Percentiles rank a stretch among this genome's conserved stretches.
Evolutionary conservation across 352 stramenopile species (phyloP).

Genomic region (Pythium folliculosum): DNA sequence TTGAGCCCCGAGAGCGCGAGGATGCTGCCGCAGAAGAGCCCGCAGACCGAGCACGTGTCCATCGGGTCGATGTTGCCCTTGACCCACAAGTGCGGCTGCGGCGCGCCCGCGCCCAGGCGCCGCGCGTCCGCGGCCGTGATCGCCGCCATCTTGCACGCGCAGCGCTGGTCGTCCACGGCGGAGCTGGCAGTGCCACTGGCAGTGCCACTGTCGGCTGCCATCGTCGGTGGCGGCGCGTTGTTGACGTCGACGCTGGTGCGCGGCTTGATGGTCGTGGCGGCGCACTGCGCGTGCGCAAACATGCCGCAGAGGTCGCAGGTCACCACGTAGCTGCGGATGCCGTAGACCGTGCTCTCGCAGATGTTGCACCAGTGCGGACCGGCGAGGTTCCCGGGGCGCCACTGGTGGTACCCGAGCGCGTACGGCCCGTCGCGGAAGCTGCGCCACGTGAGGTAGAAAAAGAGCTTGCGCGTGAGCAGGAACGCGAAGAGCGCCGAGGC

Average conservation of each 20-base stretch:
- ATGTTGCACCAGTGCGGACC: constrained; percentile 83
- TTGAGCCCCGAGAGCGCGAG: constrained; percentile 80
- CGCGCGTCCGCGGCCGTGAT: constrained; percentile 7
- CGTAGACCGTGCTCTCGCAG: constrained; percentile 77
- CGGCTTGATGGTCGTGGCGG: constrained; percentile 50
- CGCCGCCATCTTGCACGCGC: constrained; percentile 28
- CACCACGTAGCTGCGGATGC: constrained; percentile 85
- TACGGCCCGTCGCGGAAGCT: constrained; percentile 81
- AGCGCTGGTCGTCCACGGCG: constrained; percentile 1
- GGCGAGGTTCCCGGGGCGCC: constrained; percentile 71
- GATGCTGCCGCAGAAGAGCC: constrained; percentile 80
- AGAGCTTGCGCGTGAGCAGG: constrained; percentile 62
- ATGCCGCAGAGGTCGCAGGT: constrained; percentile 86
- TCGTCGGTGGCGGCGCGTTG: not conserved
- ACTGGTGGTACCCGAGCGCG: constrained; percentile 71
- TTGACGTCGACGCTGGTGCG: constrained; percentile 17
- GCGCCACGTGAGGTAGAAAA: constrained; percentile 83
- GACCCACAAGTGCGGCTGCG: constrained; percentile 66
- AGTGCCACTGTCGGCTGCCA: not conserved
- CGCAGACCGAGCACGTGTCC: constrained; percentile 78
- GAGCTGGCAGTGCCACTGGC: not conserved
- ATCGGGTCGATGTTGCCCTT: constrained; percentile 86
- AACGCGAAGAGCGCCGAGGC: constrained; percentile 49
- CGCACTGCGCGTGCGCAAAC: constrained; percentile 78
- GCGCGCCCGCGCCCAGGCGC: constrained; percentile 12